Conservation (phyloP, 164 flowering plant genomes). For the Houttuynia cordata region DNA sequence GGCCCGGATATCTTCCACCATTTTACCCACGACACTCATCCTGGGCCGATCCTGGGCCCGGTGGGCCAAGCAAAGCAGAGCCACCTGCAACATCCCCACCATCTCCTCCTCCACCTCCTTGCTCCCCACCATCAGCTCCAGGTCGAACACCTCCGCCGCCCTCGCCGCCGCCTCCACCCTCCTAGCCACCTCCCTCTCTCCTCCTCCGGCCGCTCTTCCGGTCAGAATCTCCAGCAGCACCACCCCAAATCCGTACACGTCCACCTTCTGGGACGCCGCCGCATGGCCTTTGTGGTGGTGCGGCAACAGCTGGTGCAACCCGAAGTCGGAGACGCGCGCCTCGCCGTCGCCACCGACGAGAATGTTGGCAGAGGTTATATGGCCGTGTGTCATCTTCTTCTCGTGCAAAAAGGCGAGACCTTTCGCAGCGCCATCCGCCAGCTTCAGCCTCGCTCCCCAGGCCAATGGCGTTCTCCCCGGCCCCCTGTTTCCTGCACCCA, state of each 20-base stretch:
- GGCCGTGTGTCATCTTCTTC: conserved; percentile 26
- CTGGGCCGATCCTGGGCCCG: conserved; percentile 31
- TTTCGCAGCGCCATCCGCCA: conserved; percentile 27
- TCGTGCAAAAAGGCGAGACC: conserved; percentile 34
- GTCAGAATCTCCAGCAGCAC: conserved; percentile 38
- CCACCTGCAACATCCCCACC: conserved; percentile 38
- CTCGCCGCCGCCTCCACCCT: conserved; percentile 47
- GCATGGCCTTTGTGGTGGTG: not conserved
- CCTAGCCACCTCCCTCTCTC: conserved; percentile 16
- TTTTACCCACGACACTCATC: conserved; percentile 29
- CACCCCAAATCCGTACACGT: conserved; percentile 41
- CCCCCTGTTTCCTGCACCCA: conserved; percentile 26
- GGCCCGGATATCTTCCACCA: conserved; percentile 38
- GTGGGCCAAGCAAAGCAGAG: conserved; percentile 28
- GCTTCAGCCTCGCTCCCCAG: conserved; percentile 32
- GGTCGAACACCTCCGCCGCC: conserved; percentile 44
- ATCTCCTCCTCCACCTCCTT: conserved; percentile 37
- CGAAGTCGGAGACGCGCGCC: conserved; percentile 29
- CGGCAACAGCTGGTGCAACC: conserved; percentile 21
- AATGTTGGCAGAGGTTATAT: conserved; percentile 31
- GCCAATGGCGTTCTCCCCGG: conserved; percentile 32
- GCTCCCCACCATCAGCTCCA: conserved; percentile 35
- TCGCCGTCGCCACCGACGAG: conserved; percentile 20
- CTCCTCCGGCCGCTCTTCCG: conserved; percentile 23
- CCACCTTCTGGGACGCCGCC: conserved; percentile 16